Percentiles rank a stretch among this genome's conserved stretches.
phyloP scores from a whole-genome alignment of 108 stramenopile species.

The Ochromonas danica region DNA sequence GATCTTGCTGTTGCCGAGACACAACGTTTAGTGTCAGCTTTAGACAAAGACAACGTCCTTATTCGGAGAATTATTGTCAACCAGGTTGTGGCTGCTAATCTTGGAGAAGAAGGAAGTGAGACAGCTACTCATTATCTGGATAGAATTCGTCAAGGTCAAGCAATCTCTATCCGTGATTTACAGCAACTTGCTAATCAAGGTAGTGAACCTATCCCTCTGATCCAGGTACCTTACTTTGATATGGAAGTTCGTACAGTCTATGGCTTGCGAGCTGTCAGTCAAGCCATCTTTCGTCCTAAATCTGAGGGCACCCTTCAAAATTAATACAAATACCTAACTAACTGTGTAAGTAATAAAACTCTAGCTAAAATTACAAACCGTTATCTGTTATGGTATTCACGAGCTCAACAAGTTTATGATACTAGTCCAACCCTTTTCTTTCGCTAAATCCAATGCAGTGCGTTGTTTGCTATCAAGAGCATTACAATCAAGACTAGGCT shows the following conservation, averaged over 20 bases:
- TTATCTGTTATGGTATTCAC: no score
- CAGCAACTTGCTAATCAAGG: background rate
- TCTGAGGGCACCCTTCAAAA: background rate
- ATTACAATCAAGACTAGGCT: background rate
- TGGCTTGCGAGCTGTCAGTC: background rate
- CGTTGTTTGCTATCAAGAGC: background rate
- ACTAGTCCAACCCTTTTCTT: background rate
- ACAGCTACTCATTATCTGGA: background rate
- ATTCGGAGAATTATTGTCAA: conserved; percentile 78
- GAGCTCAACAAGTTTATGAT: background rate
- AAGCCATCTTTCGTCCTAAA: background rate
- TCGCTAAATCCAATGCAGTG: background rate
- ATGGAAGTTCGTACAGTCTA: conserved; percentile 47
- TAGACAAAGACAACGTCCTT: conserved; percentile 77
- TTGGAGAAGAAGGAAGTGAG: background rate
- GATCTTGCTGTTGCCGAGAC: conserved; percentile 81
- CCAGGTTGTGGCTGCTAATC: conserved; percentile 61
- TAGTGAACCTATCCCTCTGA: conserved; percentile 26
- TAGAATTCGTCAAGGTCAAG: background rate
- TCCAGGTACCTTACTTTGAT: conserved; percentile 45
- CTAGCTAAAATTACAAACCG: no score
- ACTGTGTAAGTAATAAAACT: no score
- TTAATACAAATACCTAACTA: background rate
- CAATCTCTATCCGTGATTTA: background rate
- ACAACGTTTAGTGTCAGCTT: conserved; percentile 72